phyloP scores from a whole-genome alignment of 2,329 filamentous ascomycete species.

The Talaromyces sp. region DNA sequence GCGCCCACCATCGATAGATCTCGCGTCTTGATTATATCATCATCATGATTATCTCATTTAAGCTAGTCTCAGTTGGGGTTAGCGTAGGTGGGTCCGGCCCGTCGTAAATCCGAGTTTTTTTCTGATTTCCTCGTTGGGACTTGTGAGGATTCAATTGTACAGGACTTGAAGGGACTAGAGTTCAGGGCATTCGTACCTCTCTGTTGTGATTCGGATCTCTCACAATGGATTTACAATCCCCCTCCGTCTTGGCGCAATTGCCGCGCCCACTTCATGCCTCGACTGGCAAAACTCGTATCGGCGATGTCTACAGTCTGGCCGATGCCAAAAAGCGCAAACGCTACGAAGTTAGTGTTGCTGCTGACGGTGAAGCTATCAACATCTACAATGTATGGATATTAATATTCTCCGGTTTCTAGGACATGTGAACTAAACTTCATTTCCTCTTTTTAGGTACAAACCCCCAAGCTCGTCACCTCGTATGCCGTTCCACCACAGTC shows the following conservation, averaged over 20 bases:
- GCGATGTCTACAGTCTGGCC: slow-evolving; percentile 56
- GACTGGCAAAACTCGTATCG: slow-evolving; percentile 44
- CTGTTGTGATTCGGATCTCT: slow-evolving; percentile 7
- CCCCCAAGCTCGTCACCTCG: slow-evolving; percentile 61
- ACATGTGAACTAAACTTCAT: slow-evolving; percentile 8
- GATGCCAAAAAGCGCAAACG: slow-evolving; percentile 63
- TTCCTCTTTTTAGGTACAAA: slow-evolving; percentile 55
- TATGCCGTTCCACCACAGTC: slow-evolving; percentile 65
- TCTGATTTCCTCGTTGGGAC: slow-evolving; percentile 31
- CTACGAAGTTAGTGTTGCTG: slow-evolving; percentile 61
- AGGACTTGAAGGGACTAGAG: slow-evolving; percentile 19
- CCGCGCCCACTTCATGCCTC: slow-evolving; percentile 47
- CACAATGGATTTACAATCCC: slow-evolving; percentile 48
- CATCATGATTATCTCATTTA: slow-evolving; percentile 12
- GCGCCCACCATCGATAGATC: slow-evolving; percentile 3
- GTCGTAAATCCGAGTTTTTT: slow-evolving; percentile 42
- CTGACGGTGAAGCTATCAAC: slow-evolving; percentile 64
- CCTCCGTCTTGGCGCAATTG: slow-evolving; percentile 49
- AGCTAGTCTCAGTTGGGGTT: slow-evolving; percentile 16
- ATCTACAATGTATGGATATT: slow-evolving; percentile 58
- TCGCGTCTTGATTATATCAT: slow-evolving; percentile 28
- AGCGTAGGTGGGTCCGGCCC: slow-evolving; percentile 24
- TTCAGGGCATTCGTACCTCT: slow-evolving; percentile 2
- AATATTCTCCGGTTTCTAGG: background rate
- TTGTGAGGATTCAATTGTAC: slow-evolving; percentile 20